Percentiles rank a stretch among this genome's conserved stretches.
These are phyloP conservation scores for Trichoderma erinaceum DNA, from an alignment of 495 filamentous ascomycete genomes.

Conservation along the genomic window DNA sequence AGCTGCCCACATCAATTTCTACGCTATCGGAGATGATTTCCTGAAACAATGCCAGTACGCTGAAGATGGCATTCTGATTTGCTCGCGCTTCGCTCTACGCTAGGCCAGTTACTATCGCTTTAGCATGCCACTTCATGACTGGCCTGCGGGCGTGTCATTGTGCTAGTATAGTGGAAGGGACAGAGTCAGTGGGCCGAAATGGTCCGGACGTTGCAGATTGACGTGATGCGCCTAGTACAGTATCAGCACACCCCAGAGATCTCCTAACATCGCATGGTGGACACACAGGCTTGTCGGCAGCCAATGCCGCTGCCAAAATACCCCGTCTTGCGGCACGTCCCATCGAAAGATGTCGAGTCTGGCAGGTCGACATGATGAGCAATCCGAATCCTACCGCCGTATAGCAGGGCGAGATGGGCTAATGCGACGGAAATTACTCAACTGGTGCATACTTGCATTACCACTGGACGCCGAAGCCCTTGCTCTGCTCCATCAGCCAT, in stretches of 20 bases:
- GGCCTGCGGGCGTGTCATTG: constrained; percentile 6
- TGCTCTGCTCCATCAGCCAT: neutral
- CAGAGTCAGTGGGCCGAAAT: neutral
- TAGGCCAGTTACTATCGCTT: neutral
- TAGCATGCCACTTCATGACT: neutral
- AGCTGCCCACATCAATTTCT: constrained; percentile 6
- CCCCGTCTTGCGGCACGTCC: constrained; percentile 6
- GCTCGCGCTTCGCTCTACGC: neutral
- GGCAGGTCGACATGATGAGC: neutral
- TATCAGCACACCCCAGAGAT: constrained; percentile 9
- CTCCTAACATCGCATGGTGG: constrained; percentile 1
- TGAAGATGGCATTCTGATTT: neutral
- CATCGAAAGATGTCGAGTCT: neutral
- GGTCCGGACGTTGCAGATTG: constrained; percentile 8
- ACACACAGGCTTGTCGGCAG: constrained; percentile 12
- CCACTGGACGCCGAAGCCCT: neutral
- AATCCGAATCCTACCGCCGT: neutral
- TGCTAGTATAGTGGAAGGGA: neutral
- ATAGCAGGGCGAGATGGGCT: neutral
- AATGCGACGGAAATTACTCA: neutral
- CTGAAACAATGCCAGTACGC: neutral
- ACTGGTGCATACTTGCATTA: neutral
- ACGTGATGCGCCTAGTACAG: constrained; percentile 2
- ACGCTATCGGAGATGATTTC: constrained; percentile 14
- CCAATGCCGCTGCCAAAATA: constrained; percentile 12